Evolutionary conservation across 2,329 filamentous ascomycete genomes (phyloP), one percentile per base, ranked within the genome.

Genomic region (Periglandula ipomoeae): DNA sequence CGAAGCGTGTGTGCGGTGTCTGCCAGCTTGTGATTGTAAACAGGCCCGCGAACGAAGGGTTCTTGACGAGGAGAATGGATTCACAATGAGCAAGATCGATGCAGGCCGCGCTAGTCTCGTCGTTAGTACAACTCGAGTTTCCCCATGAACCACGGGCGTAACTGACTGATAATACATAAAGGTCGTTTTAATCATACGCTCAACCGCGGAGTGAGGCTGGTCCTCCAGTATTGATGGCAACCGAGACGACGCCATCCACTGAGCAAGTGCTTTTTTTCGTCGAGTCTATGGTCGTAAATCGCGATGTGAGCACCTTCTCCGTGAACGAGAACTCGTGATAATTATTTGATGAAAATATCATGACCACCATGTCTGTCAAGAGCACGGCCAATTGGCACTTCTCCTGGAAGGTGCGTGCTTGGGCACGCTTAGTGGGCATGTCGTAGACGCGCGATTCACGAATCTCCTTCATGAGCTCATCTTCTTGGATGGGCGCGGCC

Each of bases 161-260:
- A 35, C 43, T 19, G 22, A 45, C 43, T 45, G 30, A 20, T 45
- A 45, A 20, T 45, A 45, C 43, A 45, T 45, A 5, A 45, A 35
- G 22, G 43, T 34, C 7, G 32, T 45, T 19, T 35, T 19, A 10
- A 45, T 23, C 9, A 35, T 45, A 7, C 27, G 43, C 43, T 35
- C 32, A 15, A 45, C 43, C 4, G 43, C 17, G 6, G 9, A 20
- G 30, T 13, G 30, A 6, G 43, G 26, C n/a, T 34, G 8, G 17
- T 45, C 43, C 6, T 19, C 27, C 3, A 45, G n/a, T 20, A 30
- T 30, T 8, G 43, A 30, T 9, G 43, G 43, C 4, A 45, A 27
- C 1, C 26, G 26, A 8, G 43, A 45, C 10, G 20, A 35, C 17
- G 43, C 27, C 30, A 45, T 45, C 43, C 43, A 45, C 9, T 45